Conservation (phyloP, 352 stramenopile species). For the Pythium coloratum region DNA sequence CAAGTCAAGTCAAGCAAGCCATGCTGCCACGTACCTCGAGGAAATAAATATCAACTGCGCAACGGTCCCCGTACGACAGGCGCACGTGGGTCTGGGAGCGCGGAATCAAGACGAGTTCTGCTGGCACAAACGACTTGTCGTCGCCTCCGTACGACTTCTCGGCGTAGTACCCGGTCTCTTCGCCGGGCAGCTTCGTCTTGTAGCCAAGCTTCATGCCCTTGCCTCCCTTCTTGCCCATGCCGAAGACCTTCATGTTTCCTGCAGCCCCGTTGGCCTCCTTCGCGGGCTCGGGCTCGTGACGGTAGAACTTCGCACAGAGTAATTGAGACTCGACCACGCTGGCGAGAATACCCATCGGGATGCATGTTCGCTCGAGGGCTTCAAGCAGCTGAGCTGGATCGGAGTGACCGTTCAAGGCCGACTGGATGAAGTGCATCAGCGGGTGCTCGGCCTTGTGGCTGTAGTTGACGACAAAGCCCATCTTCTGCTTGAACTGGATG, state of each 20-base stretch:
- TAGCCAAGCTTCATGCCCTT: constrained; percentile 88
- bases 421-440: constrained; percentile 87
- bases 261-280: constrained; percentile 39
- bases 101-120: constrained; percentile 82
- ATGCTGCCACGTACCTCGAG: constrained; percentile 55
- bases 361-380: constrained; percentile 79
- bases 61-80: constrained; percentile 81
- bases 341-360: constrained; percentile 80
- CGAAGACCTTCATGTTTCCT: constrained; percentile 47
- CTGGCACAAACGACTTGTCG: constrained; percentile 85
- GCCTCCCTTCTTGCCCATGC: constrained; percentile 70
- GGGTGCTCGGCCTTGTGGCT: constrained; percentile 86
- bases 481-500: constrained; percentile 89
- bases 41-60: constrained; percentile 91
- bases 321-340: constrained; percentile 84
- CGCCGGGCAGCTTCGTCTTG: constrained; percentile 84
- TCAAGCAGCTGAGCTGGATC: constrained; percentile 80
- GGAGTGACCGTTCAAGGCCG: constrained; percentile 76
- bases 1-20: neutral
- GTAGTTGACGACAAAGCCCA: constrained; percentile 86
- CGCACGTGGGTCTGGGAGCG: constrained; percentile 84
- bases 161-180: constrained; percentile 85
- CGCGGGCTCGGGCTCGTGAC: constrained; percentile 48
- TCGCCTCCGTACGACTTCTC: constrained; percentile 84
- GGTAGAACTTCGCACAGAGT: constrained; percentile 83